Percentiles rank a stretch among this genome's conserved stretches.
These are phyloP conservation scores for Amylostereum areolatum DNA, from an alignment of 1,284 basidiomycete genomes.

Conservation along the genomic window DNA sequence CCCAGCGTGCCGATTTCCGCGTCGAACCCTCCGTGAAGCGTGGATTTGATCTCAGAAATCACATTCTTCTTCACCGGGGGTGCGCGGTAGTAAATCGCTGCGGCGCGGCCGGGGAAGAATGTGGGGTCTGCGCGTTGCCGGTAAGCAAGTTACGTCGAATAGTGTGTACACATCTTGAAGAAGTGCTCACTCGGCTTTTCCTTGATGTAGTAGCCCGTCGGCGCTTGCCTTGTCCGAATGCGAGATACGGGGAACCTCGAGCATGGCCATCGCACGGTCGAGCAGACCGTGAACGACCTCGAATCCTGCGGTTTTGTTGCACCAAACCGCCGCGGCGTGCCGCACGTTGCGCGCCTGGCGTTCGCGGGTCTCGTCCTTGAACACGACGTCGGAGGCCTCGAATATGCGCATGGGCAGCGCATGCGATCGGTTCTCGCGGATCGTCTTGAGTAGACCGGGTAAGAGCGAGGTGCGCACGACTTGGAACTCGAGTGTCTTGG, in stretches of 20 bases:
- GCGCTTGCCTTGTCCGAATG: slow-evolving; percentile 46
- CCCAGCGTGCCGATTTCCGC: slow-evolving; percentile 79
- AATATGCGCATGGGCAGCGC: slow-evolving; percentile 91
- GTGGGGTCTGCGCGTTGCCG: slow-evolving; percentile 58
- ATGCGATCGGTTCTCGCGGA: slow-evolving; percentile 95
- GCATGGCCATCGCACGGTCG: slow-evolving; percentile 91
- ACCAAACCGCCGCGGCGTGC: slow-evolving; percentile 88
- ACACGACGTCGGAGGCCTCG: slow-evolving; percentile 89
- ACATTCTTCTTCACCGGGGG: slow-evolving; percentile 32
- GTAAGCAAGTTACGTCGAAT: slow-evolving; percentile 2
- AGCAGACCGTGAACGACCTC: slow-evolving; percentile 95
- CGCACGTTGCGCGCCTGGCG: slow-evolving; percentile 85
- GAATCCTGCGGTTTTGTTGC: slow-evolving; percentile 94
- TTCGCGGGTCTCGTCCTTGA: slow-evolving; percentile 79
- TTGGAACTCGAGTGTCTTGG: slow-evolving; percentile 97
- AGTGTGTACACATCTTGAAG: background rate
- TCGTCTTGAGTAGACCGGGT: slow-evolving; percentile 93
- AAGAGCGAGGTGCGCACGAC: slow-evolving; percentile 94
- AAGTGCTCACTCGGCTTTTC: slow-evolving; percentile 66
- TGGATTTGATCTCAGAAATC: slow-evolving; percentile 29
- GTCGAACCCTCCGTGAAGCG: slow-evolving; percentile 36
- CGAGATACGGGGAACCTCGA: slow-evolving; percentile 81
- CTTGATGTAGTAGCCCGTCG: slow-evolving; percentile 88
- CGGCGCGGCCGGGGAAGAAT: slow-evolving; percentile 93
- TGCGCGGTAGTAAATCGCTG: slow-evolving; percentile 82